A percentile compares a stretch with the other conserved stretches of the same genome.
These are phyloP conservation scores for Chaetoceros tenuissimus DNA, from an alignment of 108 stramenopile genomes.

Conservation along the genomic window DNA sequence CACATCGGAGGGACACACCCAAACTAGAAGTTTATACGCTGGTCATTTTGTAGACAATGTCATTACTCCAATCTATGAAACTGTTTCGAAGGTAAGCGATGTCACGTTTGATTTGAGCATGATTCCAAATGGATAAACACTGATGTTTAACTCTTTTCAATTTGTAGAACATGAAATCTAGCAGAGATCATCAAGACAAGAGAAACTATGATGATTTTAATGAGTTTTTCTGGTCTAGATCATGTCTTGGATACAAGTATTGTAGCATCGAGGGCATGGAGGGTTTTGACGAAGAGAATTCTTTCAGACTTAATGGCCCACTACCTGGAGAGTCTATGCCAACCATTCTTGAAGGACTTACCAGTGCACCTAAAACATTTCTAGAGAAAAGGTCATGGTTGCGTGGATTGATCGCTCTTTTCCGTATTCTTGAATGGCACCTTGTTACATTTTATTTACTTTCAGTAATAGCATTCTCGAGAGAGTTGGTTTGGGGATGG, in stretches of 20 bases:
- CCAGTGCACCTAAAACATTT: conserved; percentile 88
- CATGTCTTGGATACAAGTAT: conserved; percentile 84
- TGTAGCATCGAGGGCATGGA: conserved; percentile 35
- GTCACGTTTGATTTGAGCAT: conserved; percentile 3
- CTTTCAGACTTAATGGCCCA: conserved; percentile 23
- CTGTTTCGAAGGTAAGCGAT: conserved; percentile 58
- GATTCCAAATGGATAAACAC: conserved; percentile 1
- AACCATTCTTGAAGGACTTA: conserved; percentile 67
- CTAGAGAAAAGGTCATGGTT: conserved; percentile 94
- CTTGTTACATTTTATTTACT: conserved; percentile 90
- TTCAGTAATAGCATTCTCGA: conserved; percentile 78
- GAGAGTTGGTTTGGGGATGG: conserved; percentile 89
- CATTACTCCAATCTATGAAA: conserved; percentile 84
- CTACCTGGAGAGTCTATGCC: conserved; percentile 48
- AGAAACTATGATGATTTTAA: conserved; percentile 98
- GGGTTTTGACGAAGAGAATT: conserved; percentile 25
- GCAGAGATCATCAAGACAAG: conserved; percentile 73
- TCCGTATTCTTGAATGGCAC: conserved; percentile 92
- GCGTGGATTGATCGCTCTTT: conserved; percentile 81
- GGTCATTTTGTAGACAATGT: conserved; percentile 94
- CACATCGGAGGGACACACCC: conserved; percentile 44
- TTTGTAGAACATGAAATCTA: conserved; percentile 65
- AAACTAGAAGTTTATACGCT: conserved; percentile 85
- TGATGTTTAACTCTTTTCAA: background rate
- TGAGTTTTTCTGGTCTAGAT: conserved; percentile 97